phyloP scores from a whole-genome alignment of 805 yeast genomes.

The Yarrowia sp. region DNA sequence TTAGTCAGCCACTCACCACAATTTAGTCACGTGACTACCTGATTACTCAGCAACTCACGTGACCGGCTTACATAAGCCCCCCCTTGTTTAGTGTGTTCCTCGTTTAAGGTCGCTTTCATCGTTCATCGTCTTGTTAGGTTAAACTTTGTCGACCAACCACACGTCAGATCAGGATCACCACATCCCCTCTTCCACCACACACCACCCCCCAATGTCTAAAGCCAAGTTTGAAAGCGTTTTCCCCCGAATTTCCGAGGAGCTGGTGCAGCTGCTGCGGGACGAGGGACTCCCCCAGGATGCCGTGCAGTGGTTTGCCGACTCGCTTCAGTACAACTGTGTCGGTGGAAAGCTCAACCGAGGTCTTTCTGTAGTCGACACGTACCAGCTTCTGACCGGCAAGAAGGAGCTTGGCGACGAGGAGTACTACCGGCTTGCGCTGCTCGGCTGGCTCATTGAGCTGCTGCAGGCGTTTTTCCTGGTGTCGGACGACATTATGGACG shows the following conservation, averaged over 20 bases:
- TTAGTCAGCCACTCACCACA: too few species aligned
- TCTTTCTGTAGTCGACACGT: slow-evolving; percentile 91
- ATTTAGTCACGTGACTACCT: too few species aligned
- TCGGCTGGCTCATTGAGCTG: slow-evolving; percentile 96
- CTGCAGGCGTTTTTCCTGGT: slow-evolving; percentile 84
- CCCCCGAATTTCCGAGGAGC: slow-evolving; percentile 78
- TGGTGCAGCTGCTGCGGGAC: slow-evolving; percentile 62
- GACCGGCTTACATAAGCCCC: too few species aligned
- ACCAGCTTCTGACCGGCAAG: slow-evolving; percentile 74
- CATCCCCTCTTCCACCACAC: neutral
- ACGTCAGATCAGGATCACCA: slow-evolving; percentile 13
- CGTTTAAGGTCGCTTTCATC: too few species aligned
- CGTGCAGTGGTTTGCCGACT: slow-evolving; percentile 76
- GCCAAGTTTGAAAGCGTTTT: slow-evolving; percentile 59
- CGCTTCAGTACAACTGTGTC: slow-evolving; percentile 83
- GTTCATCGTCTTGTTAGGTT: too few species aligned
- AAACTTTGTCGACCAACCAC: neutral
- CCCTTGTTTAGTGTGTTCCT: too few species aligned
- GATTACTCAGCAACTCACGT: too few species aligned
- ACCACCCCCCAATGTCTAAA: slow-evolving; percentile 40
- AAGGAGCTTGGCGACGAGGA: slow-evolving; percentile 68
- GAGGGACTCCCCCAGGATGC: slow-evolving; percentile 90
- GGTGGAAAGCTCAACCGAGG: slow-evolving; percentile 98
- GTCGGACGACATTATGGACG: slow-evolving; percentile 99
- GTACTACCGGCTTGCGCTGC: slow-evolving; percentile 81